These are phyloP conservation scores for Ganoderma sinense DNA, from an alignment of 1,284 basidiomycete species.

Conservation along the genomic window DNA sequence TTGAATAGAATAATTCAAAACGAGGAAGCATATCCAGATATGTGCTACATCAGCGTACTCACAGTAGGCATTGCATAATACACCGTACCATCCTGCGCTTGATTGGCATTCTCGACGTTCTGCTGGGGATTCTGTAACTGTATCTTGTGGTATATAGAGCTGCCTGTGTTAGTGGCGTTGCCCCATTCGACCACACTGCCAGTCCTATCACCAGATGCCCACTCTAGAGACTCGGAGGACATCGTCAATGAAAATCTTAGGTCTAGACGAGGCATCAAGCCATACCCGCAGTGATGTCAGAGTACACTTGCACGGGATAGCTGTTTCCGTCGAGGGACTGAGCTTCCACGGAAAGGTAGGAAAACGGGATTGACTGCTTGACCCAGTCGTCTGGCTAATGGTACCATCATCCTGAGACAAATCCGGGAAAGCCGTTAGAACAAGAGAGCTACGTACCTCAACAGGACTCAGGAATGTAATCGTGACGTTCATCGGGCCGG, in stretches of 20 bases:
- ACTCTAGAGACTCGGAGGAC: constrained; percentile 19
- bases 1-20: too few species aligned
- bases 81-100: constrained; percentile 33
- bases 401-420: background rate
- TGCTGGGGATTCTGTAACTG: constrained; percentile 25
- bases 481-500: constrained; percentile 30
- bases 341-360: constrained; percentile 42
- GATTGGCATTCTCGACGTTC: constrained; percentile 25
- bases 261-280: background rate
- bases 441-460: constrained; percentile 23
- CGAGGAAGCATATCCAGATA: too few species aligned
- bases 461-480: constrained; percentile 34
- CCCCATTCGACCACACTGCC: constrained; percentile 24
- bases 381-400: constrained; percentile 41
- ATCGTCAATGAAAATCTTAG: too few species aligned
- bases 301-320: constrained; percentile 44
- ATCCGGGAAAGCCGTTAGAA: background rate
- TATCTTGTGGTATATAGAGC: constrained; percentile 30
- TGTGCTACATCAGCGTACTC: background rate
- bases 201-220: constrained; percentile 29
- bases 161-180: constrained; percentile 17
- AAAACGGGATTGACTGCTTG: constrained; percentile 43
- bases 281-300: constrained; percentile 43
- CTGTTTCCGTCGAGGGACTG: constrained; percentile 38
- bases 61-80: constrained; percentile 34